phyloP scores from a whole-genome alignment of 352 stramenopile genomes.

The Phytophthora gonapodyides region DNA sequence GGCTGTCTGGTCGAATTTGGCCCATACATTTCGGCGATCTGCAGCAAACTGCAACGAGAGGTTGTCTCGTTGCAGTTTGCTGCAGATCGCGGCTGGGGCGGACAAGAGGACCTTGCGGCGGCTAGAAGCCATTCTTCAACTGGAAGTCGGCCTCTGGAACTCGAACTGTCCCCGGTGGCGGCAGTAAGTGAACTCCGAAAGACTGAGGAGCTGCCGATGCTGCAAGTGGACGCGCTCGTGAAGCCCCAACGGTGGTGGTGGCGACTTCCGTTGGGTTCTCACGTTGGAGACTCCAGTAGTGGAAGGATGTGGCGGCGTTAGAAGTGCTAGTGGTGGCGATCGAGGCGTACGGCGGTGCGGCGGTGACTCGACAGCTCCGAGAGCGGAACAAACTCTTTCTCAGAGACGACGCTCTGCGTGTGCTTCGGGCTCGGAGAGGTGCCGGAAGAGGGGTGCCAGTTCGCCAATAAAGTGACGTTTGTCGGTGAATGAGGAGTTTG shows the following conservation, averaged over 20 bases:
- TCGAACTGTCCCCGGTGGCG: too few species aligned
- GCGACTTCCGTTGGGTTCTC: conserved; percentile 27
- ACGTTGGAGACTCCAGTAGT: conserved; percentile 22
- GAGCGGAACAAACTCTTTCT: conserved; percentile 40
- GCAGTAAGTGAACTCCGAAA: neutral
- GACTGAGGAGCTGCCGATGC: neutral
- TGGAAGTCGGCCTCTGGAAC: too few species aligned
- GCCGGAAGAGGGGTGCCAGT: conserved; percentile 40
- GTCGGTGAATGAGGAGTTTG: conserved; percentile 55
- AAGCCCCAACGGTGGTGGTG: too few species aligned
- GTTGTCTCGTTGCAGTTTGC: too few species aligned
- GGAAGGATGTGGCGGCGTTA: conserved; percentile 24
- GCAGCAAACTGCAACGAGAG: too few species aligned
- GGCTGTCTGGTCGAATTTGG: too few species aligned
- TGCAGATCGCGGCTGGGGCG: too few species aligned
- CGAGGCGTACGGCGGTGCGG: conserved; percentile 67
- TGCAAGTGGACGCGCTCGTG: neutral
- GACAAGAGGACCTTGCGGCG: too few species aligned
- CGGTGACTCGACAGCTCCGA: conserved; percentile 41
- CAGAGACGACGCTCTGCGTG: conserved; percentile 49
- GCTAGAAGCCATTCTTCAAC: too few species aligned
- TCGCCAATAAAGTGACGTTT: conserved; percentile 71
- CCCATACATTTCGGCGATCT: too few species aligned
- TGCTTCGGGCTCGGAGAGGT: conserved; percentile 62
- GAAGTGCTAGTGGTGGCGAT: conserved; percentile 70